Evolutionary conservation across 257 asterid species (phyloP).

Genomic region (Solanum okadae): DNA sequence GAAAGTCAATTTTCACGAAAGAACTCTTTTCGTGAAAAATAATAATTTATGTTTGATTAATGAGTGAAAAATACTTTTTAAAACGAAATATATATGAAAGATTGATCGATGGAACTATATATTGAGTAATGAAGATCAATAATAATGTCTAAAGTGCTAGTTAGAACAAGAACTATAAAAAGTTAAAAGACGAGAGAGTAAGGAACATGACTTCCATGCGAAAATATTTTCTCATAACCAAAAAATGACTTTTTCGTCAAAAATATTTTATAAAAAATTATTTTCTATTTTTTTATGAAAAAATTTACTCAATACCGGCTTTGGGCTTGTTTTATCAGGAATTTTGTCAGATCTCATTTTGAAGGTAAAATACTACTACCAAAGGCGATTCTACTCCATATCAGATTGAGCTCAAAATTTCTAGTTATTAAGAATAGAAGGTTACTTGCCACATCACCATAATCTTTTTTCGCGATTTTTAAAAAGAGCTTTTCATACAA

Average conservation of each 20-base stretch:
- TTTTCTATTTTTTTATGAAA: too few species aligned
- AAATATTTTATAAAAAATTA: neutral
- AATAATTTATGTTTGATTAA: neutral
- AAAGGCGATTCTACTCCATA: too few species aligned
- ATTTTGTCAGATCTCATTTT: neutral
- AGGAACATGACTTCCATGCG: neutral
- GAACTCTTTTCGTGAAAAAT: neutral
- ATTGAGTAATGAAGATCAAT: neutral
- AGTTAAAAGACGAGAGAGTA: neutral
- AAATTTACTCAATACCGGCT: neutral
- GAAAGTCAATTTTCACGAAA: neutral
- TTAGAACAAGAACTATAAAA: neutral
- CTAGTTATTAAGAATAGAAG: neutral
- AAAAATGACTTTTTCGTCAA: neutral
- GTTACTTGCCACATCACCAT: neutral
- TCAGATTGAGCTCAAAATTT: too few species aligned
- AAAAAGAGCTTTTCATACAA: neutral
- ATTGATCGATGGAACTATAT: neutral
- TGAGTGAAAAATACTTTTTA: neutral
- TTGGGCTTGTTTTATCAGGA: too few species aligned
- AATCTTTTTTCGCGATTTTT: fast-evolving
- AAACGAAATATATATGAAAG: neutral
- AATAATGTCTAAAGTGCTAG: neutral
- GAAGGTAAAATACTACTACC: too few species aligned
- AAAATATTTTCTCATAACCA: neutral